Base-by-base conservation (phyloP, 2,329 filamentous ascomycete genomes). In the Fusarium sulawesiense region DNA sequence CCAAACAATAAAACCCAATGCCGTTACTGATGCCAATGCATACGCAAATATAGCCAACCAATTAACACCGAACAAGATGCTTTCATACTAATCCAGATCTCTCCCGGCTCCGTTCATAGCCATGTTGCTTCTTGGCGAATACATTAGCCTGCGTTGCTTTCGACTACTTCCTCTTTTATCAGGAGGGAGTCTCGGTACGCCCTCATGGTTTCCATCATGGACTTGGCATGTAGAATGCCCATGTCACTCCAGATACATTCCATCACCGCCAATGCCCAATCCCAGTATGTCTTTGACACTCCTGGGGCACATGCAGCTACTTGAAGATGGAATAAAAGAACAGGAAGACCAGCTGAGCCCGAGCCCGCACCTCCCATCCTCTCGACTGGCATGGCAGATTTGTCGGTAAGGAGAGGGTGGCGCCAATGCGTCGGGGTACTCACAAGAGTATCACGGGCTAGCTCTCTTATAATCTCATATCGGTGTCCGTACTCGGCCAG, bases 361-460 rank as follows among this genome's bases (percentile, higher is more conserved):
- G 83, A 80, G 7, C 84, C 84, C 8, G 80, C 77, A 54, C 81
- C 76, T 4, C 81, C 76, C 14, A 77, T 51, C 41, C 80, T 77
- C 54, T 80, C 79, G 14, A 83, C 77, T 32, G 72, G 75, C 51
- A 76, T 70, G 4, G 76, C 76, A 37, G 78, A 77, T 53, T 79
- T 80, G 32, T 83, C 75, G 18, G 76, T 74, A 6, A 87, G 76
- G 4, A 78, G 73, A 8, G 85, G 85, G 55, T 87, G 85, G 23
- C 84, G 82, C 83, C 85, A 87, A 64, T 86, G 84, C 11, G 82
- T 82, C 7, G 85, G 83, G 5, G 81, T 79, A 60, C 84, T 85
- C 29, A 81, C 76, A 1, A 87, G 78, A 4, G 78, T 81, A 42
- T 85, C 85, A 32, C 80, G 79, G 3, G 83, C 82, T 21, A 84